Conservation (phyloP, 257 asterid genomes). For the Lavandula angustifolia region DNA sequence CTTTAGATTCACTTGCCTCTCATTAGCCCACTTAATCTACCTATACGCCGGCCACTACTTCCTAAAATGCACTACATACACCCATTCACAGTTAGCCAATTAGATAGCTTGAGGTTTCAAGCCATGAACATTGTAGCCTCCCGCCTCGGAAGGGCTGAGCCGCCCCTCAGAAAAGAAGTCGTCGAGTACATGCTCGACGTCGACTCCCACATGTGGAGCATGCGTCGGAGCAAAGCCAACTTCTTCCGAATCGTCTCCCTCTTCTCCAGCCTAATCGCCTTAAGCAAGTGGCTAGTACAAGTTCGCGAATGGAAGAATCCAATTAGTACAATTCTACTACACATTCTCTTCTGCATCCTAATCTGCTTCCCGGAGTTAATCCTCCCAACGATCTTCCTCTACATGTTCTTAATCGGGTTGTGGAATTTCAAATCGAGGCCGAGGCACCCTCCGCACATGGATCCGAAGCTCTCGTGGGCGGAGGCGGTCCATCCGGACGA, state of each 20-base stretch:
- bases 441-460: slow-evolving; percentile 70
- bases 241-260: slow-evolving; percentile 55
- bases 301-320: slow-evolving; percentile 68
- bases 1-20: slow-evolving; percentile 57
- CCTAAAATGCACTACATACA: slow-evolving; percentile 75
- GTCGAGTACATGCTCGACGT: slow-evolving; percentile 79
- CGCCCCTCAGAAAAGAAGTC: slow-evolving; percentile 65
- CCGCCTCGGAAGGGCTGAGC: slow-evolving; percentile 67
- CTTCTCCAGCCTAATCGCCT: slow-evolving; percentile 45
- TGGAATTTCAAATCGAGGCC: slow-evolving; percentile 58
- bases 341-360: slow-evolving; percentile 53
- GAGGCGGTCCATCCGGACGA: slow-evolving; percentile 60
- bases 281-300: slow-evolving; percentile 53
- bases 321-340: slow-evolving; percentile 47
- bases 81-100: slow-evolving; percentile 56
- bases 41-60: slow-evolving; percentile 55
- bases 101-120: slow-evolving; percentile 59
- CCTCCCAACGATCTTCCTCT: slow-evolving; percentile 56
- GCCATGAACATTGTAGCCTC: slow-evolving; percentile 60
- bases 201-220: slow-evolving; percentile 79
- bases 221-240: slow-evolving; percentile 80
- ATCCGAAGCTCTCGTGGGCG: slow-evolving; percentile 61
- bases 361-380: slow-evolving; percentile 60
- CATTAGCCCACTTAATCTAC: slow-evolving; percentile 48
- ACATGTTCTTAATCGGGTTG: slow-evolving; percentile 56